These are phyloP conservation scores for Kwoniella botswanensis DNA, from an alignment of 768 basidiomycete species.

Conservation along the genomic window DNA sequence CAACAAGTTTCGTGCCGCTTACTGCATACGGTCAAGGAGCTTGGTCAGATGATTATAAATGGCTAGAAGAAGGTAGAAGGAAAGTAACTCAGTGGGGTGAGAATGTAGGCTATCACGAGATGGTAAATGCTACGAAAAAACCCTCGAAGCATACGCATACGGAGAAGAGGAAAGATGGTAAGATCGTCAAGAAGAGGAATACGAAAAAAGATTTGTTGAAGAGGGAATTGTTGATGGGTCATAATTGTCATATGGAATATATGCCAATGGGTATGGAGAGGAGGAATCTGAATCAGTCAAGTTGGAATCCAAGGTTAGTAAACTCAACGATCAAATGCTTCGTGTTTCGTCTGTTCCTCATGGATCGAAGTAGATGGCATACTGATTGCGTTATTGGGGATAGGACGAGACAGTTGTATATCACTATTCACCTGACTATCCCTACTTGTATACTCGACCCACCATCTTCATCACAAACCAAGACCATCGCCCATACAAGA, in stretches of 20 bases:
- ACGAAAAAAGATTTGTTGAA: constrained; percentile 64
- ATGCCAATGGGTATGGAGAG: constrained; percentile 83
- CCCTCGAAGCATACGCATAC: constrained; percentile 26
- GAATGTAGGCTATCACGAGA: constrained; percentile 48
- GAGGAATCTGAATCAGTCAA: constrained; percentile 76
- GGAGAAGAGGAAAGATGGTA: constrained; percentile 61
- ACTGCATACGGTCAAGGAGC: constrained; percentile 81
- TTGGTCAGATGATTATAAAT: constrained; percentile 88
- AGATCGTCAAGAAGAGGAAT: constrained; percentile 48
- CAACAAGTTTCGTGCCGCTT: constrained; percentile 63
- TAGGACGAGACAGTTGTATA: constrained; percentile 70
- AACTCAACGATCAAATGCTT: background rate
- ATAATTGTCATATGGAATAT: constrained; percentile 74
- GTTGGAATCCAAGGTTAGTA: constrained; percentile 78
- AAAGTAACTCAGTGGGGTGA: constrained; percentile 72
- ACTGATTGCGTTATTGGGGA: background rate
- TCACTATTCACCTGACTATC: constrained; percentile 77
- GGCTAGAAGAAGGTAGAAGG: constrained; percentile 80
- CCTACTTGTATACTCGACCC: constrained; percentile 57
- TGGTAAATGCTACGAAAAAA: constrained; percentile 31
- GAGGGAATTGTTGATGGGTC: constrained; percentile 68
- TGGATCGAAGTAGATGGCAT: background rate
- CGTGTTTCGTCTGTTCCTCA: too few species aligned
- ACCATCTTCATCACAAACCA: background rate
- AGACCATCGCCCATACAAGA: constrained; percentile 58